These are phyloP conservation scores for Alternaria infectoria DNA, from an alignment of 2,329 filamentous ascomycete species.

Conservation along the genomic window DNA sequence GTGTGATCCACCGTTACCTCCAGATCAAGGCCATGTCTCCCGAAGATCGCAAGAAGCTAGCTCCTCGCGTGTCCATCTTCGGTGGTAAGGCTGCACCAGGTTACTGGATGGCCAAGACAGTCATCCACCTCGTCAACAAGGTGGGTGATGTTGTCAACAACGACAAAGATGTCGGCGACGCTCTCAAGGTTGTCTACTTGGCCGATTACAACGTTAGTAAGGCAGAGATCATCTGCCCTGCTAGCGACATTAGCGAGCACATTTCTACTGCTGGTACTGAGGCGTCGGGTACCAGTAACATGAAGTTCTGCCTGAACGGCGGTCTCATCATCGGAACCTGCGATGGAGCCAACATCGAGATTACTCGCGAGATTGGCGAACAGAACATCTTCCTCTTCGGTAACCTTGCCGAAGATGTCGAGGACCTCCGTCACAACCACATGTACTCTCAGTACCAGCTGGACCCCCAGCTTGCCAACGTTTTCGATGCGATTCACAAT, in stretches of 20 bases:
- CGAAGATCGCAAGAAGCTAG: conserved; percentile 84
- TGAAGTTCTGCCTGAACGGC: conserved; percentile 99
- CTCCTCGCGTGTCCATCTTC: conserved; percentile 91
- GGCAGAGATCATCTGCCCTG: conserved; percentile 93
- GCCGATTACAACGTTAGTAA: conserved; percentile 99
- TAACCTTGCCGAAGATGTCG: conserved; percentile 93
- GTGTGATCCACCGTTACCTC: conserved; percentile 93
- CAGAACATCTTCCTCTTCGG: conserved; percentile 99
- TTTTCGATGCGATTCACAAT: conserved; percentile 82
- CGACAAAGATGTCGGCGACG: conserved; percentile 87
- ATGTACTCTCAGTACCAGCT: conserved; percentile 81
- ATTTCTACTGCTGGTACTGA: conserved; percentile 98
- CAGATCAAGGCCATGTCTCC: conserved; percentile 83
- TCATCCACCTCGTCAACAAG: conserved; percentile 94
- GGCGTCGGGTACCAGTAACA: conserved; percentile 88
- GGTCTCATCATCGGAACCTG: conserved; percentile 97
- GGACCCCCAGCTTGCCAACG: conserved; percentile 76
- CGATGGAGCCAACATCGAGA: conserved; percentile 97
- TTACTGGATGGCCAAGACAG: conserved; percentile 99
- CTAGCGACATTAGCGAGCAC: conserved; percentile 96
- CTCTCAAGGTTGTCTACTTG: conserved; percentile 95
- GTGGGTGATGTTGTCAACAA: conserved; percentile 91
- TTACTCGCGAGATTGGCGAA: conserved; percentile 94
- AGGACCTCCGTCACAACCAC: conserved; percentile 90
- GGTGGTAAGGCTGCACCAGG: conserved; percentile 97